These are phyloP conservation scores for Eremothecium coryli DNA, from an alignment of 1,139 yeast genomes.

Conservation along the genomic window DNA sequence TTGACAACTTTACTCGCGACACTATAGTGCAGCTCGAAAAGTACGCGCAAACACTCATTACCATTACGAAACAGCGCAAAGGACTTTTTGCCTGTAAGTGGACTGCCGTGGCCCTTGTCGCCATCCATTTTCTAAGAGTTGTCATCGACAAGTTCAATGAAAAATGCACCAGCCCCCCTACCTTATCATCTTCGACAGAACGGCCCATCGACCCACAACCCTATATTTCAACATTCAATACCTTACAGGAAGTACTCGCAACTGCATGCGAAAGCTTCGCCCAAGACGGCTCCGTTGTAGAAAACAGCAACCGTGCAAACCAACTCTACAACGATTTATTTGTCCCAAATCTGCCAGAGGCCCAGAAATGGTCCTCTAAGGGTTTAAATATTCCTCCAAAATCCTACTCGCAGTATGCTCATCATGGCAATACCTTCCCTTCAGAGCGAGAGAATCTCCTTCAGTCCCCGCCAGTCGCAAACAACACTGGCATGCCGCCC, in stretches of 20 bases:
- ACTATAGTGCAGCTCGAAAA: constrained; percentile 6
- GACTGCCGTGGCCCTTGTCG: constrained; percentile 5
- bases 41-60: constrained; percentile 1
- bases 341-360: background rate
- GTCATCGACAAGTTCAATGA: constrained; percentile 6
- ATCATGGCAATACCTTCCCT: background rate
- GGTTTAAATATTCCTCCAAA: too few species aligned
- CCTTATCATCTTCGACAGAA: background rate
- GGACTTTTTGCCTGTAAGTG: constrained; percentile 6
- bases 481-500: background rate
- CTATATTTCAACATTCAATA: background rate
- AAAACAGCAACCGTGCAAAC: background rate
- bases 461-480: background rate
- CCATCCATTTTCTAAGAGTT: constrained; percentile 5
- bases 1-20: constrained; percentile 4
- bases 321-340: background rate
- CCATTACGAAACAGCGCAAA: constrained; percentile 1
- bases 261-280: background rate
- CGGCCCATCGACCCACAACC: background rate
- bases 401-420: too few species aligned
- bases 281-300: background rate
- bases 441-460: background rate
- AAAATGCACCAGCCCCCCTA: background rate
- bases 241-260: background rate
- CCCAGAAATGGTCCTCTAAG: too few species aligned